Evolutionary conservation across 371 early-diverging fungal species (phyloP), one percentile per base, ranked within the genome.

Genomic region (Circinella umbellata): DNA sequence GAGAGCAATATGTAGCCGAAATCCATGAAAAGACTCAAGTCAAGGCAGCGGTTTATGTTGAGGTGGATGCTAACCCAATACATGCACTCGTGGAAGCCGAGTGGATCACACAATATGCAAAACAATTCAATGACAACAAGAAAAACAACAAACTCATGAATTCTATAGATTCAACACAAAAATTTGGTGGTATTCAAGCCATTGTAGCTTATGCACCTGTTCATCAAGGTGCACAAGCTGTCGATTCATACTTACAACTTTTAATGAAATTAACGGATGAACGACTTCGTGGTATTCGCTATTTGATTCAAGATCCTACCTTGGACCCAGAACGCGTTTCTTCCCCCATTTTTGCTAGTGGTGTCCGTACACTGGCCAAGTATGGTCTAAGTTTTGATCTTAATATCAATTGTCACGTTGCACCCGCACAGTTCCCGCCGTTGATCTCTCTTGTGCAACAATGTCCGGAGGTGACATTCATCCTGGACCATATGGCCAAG

Each of bases 401-500:
- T 8, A 75, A 71, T 17, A 81, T 84, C 62, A 74, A 81, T 66
- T 74, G 76, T 36, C 74, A 72, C 27, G 69, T 37, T 8, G 69
- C 65, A 14, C 82, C 84, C 27, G 76, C 68, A 35, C 84, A 84
- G 63, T 84, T 84, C 63, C 77, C 80, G 11, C 79, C 80, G 35
- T 38, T 81, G 37, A 54, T 75, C 34, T 55, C 64, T 20, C 64
- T 84, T 20, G 82, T 84, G 3, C 57, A 49, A 49, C 76, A 74
- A 20, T 84, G 84, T 54, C 84, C 84, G 10, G 51, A 70, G 20
- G 76, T 80, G n/a, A 72, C 64, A 51, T 81, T 84, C 66, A 69
- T 84, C 11, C 63, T 84, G 48, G 84, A 81, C 62, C 84, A 84
- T 69, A 81, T 81, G 80, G 84, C 72, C 14, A 84, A 84, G 61